Evolutionary conservation across 768 basidiomycete species (phyloP), one percentile per base, ranked within the genome.

Genomic region (Lentinula aciculospora): DNA sequence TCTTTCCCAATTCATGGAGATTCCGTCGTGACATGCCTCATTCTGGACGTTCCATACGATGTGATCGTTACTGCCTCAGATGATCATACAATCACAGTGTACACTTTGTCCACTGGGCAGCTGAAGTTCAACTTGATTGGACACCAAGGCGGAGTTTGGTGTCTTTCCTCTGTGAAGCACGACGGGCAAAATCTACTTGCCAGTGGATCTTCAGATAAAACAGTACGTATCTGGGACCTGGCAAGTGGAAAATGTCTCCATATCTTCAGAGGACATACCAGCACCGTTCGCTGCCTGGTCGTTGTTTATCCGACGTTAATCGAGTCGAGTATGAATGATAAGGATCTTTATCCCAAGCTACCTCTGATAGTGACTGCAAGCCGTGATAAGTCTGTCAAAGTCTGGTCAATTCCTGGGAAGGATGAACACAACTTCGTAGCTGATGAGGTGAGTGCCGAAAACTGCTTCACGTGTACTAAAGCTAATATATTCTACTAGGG

Each of bases 71-170:
- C 92, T 8, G 95, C 96, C 8, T 96, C 94, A 0, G 96, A 98
- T 71, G 95, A 98, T 71, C 92, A 97, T 64, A 91, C 92, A 3
- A 96, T 98, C 66, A 91, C 95, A 66, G 85, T 98, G 44, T 98
- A 96, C 69, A 88, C 87, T 23, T 94, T 92, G 17, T 69, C 80
- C 25, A 90, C 88, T 0, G 96, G 96, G 13, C 78, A 83, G 39
- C 79, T 91, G 23, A 70, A 88, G 4, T 83, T 81, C 44, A 82
- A 86, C 1, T 79, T 98, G 40, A 80, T 89, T 57, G 96, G 95
- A 3, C 95, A 98, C 65, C 90, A 94, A 63, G 95, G 95, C 50
- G 95, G 95, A 15, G 93, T 98, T 2, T 98, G 95, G 95, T 94
- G 95, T n/a, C 76, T 98, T 19, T 88, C 90, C 3, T 49, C 19